phyloP scores from a whole-genome alignment of 1,284 basidiomycete species.

The Xanthoconium separans region DNA sequence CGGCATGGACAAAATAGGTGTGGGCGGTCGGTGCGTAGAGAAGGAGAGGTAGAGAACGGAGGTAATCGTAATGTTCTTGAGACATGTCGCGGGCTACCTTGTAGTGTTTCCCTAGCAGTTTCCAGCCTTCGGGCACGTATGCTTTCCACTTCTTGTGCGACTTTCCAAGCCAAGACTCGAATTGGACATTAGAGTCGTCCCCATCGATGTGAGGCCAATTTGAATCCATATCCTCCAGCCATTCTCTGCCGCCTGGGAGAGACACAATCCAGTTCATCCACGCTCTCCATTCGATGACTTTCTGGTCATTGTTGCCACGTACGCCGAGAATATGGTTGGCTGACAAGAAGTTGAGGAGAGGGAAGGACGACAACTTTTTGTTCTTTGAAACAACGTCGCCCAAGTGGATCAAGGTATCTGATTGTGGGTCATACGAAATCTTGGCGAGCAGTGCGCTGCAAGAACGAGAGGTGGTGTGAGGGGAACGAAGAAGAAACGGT shows the following conservation, averaged over 20 bases:
- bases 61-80: constrained; percentile 60
- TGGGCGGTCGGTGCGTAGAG: constrained; percentile 79
- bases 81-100: constrained; percentile 66
- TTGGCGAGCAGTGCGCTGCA: constrained; percentile 60
- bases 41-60: constrained; percentile 67
- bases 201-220: constrained; percentile 36
- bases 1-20: constrained; percentile 80
- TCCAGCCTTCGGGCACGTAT: constrained; percentile 63
- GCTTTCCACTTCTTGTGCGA: constrained; percentile 48
- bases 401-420: constrained; percentile 73
- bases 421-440: constrained; percentile 54
- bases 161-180: constrained; percentile 20
- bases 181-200: constrained; percentile 36
- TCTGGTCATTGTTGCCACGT: constrained; percentile 90
- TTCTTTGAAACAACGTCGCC: constrained; percentile 80
- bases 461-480: neutral
- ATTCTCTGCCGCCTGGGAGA: constrained; percentile 46
- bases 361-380: constrained; percentile 50
- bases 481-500: neutral
- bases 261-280: constrained; percentile 73
- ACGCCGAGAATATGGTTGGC: constrained; percentile 66
- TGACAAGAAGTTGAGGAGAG: constrained; percentile 66
- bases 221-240: constrained; percentile 50
- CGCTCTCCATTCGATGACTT: constrained; percentile 79
- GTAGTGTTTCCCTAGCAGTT: constrained; percentile 76